Evolutionary conservation across 192 early-diverging fungal genomes (phyloP).

Genomic region (Gorgonomyces haynaldii): DNA sequence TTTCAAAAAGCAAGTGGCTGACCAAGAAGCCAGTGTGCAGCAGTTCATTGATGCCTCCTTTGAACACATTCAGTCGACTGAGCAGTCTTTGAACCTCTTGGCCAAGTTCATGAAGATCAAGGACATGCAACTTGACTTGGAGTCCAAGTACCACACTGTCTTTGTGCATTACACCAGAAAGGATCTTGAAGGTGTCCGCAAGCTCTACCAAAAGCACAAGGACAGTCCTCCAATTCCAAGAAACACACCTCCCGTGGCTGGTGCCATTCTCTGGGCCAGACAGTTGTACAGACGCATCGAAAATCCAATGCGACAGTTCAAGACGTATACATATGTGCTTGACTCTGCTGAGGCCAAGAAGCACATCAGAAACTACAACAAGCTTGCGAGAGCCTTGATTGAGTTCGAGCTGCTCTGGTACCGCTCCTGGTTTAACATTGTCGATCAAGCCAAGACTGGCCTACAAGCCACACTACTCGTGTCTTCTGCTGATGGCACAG

Average conservation of each 20-base stretch:
- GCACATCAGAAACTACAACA: slow-evolving; percentile 58
- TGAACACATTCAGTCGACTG: slow-evolving; percentile 49
- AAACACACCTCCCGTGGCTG: slow-evolving; percentile 49
- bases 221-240: slow-evolving; percentile 47
- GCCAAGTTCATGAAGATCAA: slow-evolving; percentile 50
- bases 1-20: slow-evolving; percentile 56
- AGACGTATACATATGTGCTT: slow-evolving; percentile 36
- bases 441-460: slow-evolving; percentile 51
- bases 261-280: slow-evolving; percentile 51
- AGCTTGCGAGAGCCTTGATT: slow-evolving; percentile 47
- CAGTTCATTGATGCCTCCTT: slow-evolving; percentile 55
- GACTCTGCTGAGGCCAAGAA: slow-evolving; percentile 49
- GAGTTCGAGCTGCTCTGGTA: slow-evolving; percentile 55
- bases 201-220: slow-evolving; percentile 52
- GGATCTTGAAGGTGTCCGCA: slow-evolving; percentile 50
- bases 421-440: slow-evolving; percentile 41
- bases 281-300: slow-evolving; percentile 53
- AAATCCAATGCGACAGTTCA: slow-evolving; percentile 47
- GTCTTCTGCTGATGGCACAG: slow-evolving; percentile 34
- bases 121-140: slow-evolving; percentile 54
- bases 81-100: slow-evolving; percentile 44
- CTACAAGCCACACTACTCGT: slow-evolving; percentile 53
- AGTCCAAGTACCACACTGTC: slow-evolving; percentile 52
- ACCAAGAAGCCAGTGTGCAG: slow-evolving; percentile 45
- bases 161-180: slow-evolving; percentile 50